Evolutionary conservation across 1,284 basidiomycete genomes (phyloP).

Genomic region (Waitea zeae): DNA sequence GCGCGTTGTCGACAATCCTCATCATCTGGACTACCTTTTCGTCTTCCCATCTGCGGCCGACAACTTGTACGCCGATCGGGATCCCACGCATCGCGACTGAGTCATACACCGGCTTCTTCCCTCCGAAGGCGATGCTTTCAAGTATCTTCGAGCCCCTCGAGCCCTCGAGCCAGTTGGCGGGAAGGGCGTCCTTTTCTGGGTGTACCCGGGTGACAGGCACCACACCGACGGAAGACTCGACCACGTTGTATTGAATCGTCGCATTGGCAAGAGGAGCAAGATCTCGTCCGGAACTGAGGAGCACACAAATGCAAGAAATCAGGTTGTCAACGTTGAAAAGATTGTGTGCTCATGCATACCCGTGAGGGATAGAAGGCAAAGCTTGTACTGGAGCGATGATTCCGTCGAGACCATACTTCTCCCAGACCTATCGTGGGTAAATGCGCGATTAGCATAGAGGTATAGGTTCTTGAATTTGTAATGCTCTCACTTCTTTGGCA

Average conservation of each 20-base stretch:
- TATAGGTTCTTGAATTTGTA: too few relatives aligned
- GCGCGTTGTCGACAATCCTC: slow-evolving; percentile 56
- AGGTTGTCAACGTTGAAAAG: too few relatives aligned
- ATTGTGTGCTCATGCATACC: slow-evolving; percentile 19
- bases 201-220: slow-evolving; percentile 75
- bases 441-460: too few relatives aligned
- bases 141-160: slow-evolving; percentile 32
- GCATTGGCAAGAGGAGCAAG: slow-evolving; percentile 30
- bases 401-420: slow-evolving; percentile 48
- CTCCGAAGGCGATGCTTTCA: slow-evolving; percentile 39
- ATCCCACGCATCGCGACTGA: slow-evolving; percentile 34
- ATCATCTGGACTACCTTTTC: slow-evolving; percentile 77
- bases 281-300: slow-evolving; percentile 7
- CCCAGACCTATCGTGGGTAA: slow-evolving; percentile 71
- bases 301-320: too few relatives aligned
- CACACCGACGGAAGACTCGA: slow-evolving; percentile 62
- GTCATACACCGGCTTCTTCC: slow-evolving; percentile 41
- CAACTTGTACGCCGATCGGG: slow-evolving; percentile 22
- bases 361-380: slow-evolving; percentile 55
- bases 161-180: slow-evolving; percentile 27
- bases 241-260: slow-evolving; percentile 53
- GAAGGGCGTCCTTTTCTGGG: slow-evolving; percentile 36
- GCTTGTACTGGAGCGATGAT: slow-evolving; percentile 65
- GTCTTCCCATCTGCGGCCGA: slow-evolving; percentile 67
- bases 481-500: slow-evolving; percentile 40